Conservation (phyloP, 1,284 basidiomycete species). For the Apiotrichum mycotoxinovorans region DNA sequence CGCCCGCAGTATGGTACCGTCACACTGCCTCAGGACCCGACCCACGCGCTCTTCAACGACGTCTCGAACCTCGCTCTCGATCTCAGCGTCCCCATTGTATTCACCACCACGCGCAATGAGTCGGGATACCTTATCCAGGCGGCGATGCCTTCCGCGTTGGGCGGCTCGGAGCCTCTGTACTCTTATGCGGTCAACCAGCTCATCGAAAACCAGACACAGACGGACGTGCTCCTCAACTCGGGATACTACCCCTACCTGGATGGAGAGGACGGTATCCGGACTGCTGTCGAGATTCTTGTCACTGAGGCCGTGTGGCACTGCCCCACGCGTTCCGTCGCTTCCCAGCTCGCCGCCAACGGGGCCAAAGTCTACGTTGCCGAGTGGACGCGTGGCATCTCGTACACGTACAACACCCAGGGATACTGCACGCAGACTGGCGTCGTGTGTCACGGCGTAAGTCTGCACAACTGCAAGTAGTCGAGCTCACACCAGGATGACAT, state of each 20-base stretch:
- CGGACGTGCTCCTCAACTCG: constrained; percentile 54
- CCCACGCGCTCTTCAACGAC: constrained; percentile 63
- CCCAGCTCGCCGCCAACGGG: constrained; percentile 61
- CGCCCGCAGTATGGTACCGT: constrained; percentile 32
- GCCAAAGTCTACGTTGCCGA: constrained; percentile 66
- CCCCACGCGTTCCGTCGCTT: constrained; percentile 64
- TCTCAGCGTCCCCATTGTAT: constrained; percentile 58
- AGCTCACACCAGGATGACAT: constrained; percentile 30
- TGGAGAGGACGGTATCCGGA: constrained; percentile 48
- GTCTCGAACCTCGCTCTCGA: constrained; percentile 60
- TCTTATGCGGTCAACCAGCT: constrained; percentile 42
- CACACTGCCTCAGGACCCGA: constrained; percentile 51
- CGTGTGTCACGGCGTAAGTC: constrained; percentile 37
- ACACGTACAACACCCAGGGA: constrained; percentile 57
- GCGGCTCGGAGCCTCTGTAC: too few species aligned
- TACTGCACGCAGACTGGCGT: constrained; percentile 26
- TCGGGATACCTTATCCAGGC: constrained; percentile 62
- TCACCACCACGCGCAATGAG: constrained; percentile 67
- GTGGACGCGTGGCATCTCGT: constrained; percentile 64
- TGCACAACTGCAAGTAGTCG: too few species aligned
- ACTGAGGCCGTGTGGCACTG: constrained; percentile 61
- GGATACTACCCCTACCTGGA: constrained; percentile 55
- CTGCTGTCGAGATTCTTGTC: constrained; percentile 59
- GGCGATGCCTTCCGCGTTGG: constrained; percentile 24
- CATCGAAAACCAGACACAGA: constrained; percentile 47